Percentiles rank a stretch among this genome's conserved stretches.
Conservation (phyloP, 768 basidiomycete genomes). For the Paxillus involutus region DNA sequence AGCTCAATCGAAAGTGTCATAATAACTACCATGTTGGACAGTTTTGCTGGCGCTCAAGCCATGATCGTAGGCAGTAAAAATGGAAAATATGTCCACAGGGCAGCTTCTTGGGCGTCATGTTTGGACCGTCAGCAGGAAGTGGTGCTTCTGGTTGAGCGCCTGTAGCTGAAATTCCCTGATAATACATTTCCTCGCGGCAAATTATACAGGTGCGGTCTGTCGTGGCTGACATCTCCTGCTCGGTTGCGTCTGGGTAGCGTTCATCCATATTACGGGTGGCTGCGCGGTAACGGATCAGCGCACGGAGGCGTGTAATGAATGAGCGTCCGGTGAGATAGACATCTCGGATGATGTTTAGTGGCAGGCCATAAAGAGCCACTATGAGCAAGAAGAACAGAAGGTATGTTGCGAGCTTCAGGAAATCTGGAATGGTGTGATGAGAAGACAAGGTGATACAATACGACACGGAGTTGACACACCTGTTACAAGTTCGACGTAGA, state of each 20-base stretch:
- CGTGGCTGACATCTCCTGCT: conserved; percentile 77
- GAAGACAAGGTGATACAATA: conserved; percentile 4
- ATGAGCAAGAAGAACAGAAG: conserved; percentile 93
- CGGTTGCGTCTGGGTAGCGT: conserved; percentile 89
- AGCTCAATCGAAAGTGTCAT: neutral
- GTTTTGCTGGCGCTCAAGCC: conserved; percentile 98
- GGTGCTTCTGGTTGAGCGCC: conserved; percentile 20
- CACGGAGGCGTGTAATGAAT: conserved; percentile 83
- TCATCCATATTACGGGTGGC: conserved; percentile 97
- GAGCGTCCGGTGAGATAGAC: conserved; percentile 95
- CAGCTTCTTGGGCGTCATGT: conserved; percentile 94
- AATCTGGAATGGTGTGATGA: conserved; percentile 55
- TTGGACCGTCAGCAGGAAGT: conserved; percentile 63
- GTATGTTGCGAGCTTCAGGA: conserved; percentile 90
- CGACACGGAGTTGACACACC: conserved; percentile 48
- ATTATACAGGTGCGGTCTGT: conserved; percentile 96
- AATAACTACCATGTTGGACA: conserved; percentile 91
- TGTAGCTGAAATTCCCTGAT: conserved; percentile 32
- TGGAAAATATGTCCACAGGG: conserved; percentile 98
- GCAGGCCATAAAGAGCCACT: conserved; percentile 91
- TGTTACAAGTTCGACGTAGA: conserved; percentile 90
- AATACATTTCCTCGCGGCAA: conserved; percentile 92
- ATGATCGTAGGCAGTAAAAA: conserved; percentile 94
- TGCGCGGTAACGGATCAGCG: conserved; percentile 87
- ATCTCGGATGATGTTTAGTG: conserved; percentile 95